These are phyloP conservation scores for Kazachstania psychrophila DNA, from an alignment of 805 yeast genomes.

Conservation along the genomic window DNA sequence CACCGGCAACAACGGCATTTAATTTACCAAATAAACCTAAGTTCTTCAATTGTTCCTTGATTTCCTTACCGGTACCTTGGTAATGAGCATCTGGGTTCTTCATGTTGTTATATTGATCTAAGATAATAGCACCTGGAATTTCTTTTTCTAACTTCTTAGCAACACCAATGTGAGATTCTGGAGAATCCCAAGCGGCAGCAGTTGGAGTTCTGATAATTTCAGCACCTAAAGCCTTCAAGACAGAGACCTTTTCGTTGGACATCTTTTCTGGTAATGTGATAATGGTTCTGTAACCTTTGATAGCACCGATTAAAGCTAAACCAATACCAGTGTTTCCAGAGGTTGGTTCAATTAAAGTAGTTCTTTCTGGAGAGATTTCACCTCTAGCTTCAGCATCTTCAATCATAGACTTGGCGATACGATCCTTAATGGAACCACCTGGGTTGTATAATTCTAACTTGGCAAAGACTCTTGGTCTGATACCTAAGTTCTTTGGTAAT, in stretches of 20 bases:
- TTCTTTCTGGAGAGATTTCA: constrained; percentile 65
- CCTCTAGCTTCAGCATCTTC: constrained; percentile 76
- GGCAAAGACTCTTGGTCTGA: constrained; percentile 62
- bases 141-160: constrained; percentile 72
- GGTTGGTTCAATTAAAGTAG: constrained; percentile 80
- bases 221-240: constrained; percentile 81
- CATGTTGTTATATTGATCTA: constrained; percentile 72
- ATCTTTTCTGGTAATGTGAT: constrained; percentile 85
- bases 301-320: constrained; percentile 77
- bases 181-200: constrained; percentile 88
- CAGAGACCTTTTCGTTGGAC: constrained; percentile 86
- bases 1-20: constrained; percentile 77
- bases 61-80: constrained; percentile 76
- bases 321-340: constrained; percentile 92
- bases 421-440: constrained; percentile 84
- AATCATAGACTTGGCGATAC: constrained; percentile 81
- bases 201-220: constrained; percentile 87
- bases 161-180: constrained; percentile 85
- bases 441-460: constrained; percentile 79
- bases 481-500: constrained; percentile 66
- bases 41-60: constrained; percentile 62
- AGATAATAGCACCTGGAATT: constrained; percentile 73
- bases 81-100: constrained; percentile 81
- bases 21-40: constrained; percentile 42
- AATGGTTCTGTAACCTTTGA: constrained; percentile 76